phyloP scores from a whole-genome alignment of 1,139 yeast genomes.

The Pichia sp. region DNA sequence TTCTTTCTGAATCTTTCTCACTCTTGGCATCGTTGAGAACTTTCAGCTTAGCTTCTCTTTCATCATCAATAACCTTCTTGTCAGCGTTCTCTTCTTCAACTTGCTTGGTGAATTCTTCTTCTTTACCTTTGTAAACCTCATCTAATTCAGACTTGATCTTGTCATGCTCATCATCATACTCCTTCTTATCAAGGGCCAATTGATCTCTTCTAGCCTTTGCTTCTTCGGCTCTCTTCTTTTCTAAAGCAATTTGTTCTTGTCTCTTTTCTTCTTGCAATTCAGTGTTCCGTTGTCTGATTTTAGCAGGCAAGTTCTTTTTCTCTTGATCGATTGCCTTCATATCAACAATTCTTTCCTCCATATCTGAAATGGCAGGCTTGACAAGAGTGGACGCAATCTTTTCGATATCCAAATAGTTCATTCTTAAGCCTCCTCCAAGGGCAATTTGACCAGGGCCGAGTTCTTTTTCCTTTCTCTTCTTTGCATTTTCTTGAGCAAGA shows the following conservation, averaged over 20 bases:
- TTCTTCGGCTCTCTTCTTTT: conserved; percentile 40
- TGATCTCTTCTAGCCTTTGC: conserved; percentile 39
- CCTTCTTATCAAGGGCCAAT: conserved; percentile 34
- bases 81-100: conserved; percentile 32
- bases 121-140: conserved; percentile 34
- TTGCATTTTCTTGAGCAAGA: conserved; percentile 64
- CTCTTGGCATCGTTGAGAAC: conserved; percentile 31
- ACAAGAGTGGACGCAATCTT: conserved; percentile 77
- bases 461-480: conserved; percentile 46
- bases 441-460: conserved; percentile 34
- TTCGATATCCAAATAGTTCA: conserved; percentile 72
- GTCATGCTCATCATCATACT: conserved; percentile 29
- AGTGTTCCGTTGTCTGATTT: conserved; percentile 40
- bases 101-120: conserved; percentile 32
- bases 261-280: conserved; percentile 49
- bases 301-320: conserved; percentile 15
- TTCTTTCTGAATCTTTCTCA: conserved; percentile 34
- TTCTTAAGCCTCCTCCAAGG: conserved; percentile 84
- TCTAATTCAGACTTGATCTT: conserved; percentile 31
- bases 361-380: conserved; percentile 78
- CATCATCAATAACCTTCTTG: conserved; percentile 30
- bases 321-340: conserved; percentile 15
- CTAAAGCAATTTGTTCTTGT: conserved; percentile 40
- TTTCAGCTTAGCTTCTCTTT: conserved; percentile 35
- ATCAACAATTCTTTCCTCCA: conserved; percentile 59